Evolutionary conservation across 2,329 filamentous ascomycete species (phyloP).

Genomic region (Amauroascus niger): DNA sequence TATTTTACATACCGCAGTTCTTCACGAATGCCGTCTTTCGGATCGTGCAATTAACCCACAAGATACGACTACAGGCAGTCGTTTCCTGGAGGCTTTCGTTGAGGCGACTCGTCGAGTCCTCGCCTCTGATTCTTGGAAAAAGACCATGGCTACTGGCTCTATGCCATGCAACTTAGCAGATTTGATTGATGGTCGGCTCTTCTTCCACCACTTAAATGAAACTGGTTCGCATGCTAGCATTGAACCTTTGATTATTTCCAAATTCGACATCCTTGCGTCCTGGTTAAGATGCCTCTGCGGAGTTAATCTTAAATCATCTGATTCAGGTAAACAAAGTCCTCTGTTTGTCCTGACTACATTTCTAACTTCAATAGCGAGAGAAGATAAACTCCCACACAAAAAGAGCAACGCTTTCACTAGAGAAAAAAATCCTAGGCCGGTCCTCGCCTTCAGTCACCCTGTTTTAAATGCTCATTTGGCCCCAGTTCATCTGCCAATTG

Average conservation of each 20-base stretch:
- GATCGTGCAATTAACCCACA: conserved; percentile 15
- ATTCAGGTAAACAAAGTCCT: neutral
- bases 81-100: conserved; percentile 31
- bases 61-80: neutral
- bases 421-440: neutral
- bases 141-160: conserved; percentile 19
- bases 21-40: conserved; percentile 19
- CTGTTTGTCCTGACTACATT: neutral
- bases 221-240: neutral
- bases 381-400: neutral
- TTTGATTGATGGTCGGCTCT: conserved; percentile 43
- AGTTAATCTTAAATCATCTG: neutral
- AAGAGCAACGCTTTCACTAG: neutral
- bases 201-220: conserved; percentile 4
- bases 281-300: conserved; percentile 1
- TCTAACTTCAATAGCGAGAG: conserved; percentile 1
- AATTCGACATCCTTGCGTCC: conserved; percentile 15
- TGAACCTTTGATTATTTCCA: conserved; percentile 12
- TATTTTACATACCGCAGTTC: conserved; percentile 20
- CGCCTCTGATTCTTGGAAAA: conserved; percentile 29
- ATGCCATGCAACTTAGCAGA: conserved; percentile 43
- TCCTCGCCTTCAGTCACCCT: conserved; percentile 23
- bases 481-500: conserved; percentile 20
- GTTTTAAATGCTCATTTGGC: conserved; percentile 24
- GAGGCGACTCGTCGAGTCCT: conserved; percentile 31